These are phyloP conservation scores for Postia placenta DNA, from an alignment of 768 basidiomycete genomes.

Conservation along the genomic window DNA sequence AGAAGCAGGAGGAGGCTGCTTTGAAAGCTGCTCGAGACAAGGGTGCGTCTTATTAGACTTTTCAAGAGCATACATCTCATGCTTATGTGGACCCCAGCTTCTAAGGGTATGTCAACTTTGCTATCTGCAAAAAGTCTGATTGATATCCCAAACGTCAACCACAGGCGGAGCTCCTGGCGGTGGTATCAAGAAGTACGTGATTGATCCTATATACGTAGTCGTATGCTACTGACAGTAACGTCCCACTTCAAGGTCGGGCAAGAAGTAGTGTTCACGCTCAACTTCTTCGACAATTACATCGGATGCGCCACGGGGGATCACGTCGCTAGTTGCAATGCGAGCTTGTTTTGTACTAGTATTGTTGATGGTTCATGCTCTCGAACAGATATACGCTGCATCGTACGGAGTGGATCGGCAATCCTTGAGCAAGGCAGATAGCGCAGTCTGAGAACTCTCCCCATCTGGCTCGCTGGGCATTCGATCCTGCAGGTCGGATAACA, in stretches of 20 bases:
- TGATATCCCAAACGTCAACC: slow-evolving; percentile 9
- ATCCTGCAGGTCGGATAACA: too few species aligned
- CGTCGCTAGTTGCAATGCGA: too few species aligned
- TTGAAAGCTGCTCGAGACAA: slow-evolving; percentile 68
- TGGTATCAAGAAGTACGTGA: slow-evolving; percentile 84
- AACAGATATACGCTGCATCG: too few species aligned
- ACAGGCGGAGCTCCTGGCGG: slow-evolving; percentile 65
- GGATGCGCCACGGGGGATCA: background rate
- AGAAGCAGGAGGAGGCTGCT: slow-evolving; percentile 70
- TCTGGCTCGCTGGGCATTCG: too few species aligned
- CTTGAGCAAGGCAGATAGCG: too few species aligned
- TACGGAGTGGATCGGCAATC: too few species aligned
- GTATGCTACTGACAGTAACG: slow-evolving; percentile 1
- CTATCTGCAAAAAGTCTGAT: slow-evolving; percentile 1
- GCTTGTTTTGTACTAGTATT: too few species aligned
- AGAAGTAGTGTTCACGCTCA: slow-evolving; percentile 60
- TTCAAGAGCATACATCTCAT: slow-evolving; percentile 1
- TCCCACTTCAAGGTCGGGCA: slow-evolving; percentile 47
- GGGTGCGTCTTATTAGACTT: slow-evolving; percentile 33
- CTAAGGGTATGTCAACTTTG: slow-evolving; percentile 40
- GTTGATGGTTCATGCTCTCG: too few species aligned
- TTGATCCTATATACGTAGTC: background rate
- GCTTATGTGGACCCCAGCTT: slow-evolving; percentile 30
- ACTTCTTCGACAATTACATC: too few species aligned
- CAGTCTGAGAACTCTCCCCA: too few species aligned